Evolutionary conservation across 2,329 filamentous ascomycete species (phyloP), one percentile per base, ranked within the genome.

Genomic region (Pseudonectria buxi): DNA sequence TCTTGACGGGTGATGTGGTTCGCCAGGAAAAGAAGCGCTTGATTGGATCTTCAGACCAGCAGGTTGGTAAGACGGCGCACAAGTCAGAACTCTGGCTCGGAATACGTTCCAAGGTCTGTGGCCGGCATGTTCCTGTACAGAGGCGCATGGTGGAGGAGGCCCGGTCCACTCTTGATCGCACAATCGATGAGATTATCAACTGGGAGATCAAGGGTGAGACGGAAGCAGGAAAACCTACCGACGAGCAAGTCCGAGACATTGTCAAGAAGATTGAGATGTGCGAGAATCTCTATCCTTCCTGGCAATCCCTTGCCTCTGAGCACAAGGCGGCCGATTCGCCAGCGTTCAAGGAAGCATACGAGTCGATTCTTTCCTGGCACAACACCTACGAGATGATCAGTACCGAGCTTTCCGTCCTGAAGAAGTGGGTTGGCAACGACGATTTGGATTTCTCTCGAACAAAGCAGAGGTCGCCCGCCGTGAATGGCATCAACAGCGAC

Each of bases 331-430:
- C 86, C 34, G 80, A 77, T 18, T 94, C 88, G 2, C 71, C 77
- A 22, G 74, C 81, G 22, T 98, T 89, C 63, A 72, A 76, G 43
- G 82, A 89, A 43, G 87, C 87, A 18, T 92, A 84, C 53, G 85
- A 94, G 56, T 83, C 90, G 32, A 83, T 98, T 46, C 79, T 95
- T 43, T 82, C 90, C 3, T 98, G 92, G 92, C 83, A 95, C 69
- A 98, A 96, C 62, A 95, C 89, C 33, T 95, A 89, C 24, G 81
- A 90, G 56, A 79, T 95, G 55, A 96, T 98, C 70, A 95, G 94
- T 59, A 95, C 86, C 3, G 86, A 98, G 59, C 75, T 98, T 40
- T 80, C 81, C 11, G 89, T 96, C 45, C 63, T 98, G 44, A 89
- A 92, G 60, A 88, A 83, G 44, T 98, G 92, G 92, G 92, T 98